Percentiles rank a stretch among this genome's conserved stretches.
Evolutionary conservation across 306 rosid species (phyloP).

Genomic region (Dryas octopetala): DNA sequence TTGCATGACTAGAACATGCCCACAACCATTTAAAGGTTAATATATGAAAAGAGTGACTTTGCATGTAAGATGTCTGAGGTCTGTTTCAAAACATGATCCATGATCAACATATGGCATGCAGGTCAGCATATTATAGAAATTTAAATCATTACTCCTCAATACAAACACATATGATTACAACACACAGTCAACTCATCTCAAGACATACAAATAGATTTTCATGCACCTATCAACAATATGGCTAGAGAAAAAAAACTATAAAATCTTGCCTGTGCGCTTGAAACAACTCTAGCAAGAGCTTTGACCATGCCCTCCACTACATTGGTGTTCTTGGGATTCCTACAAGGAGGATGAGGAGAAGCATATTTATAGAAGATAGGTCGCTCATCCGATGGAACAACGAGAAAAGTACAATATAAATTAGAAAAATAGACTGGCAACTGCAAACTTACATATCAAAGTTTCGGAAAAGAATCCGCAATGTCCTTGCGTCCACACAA

Average conservation of each 20-base stretch:
- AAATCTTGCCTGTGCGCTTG: slow-evolving; percentile 74
- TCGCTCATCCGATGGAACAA: not conserved
- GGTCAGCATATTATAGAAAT: not conserved
- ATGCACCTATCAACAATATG: slow-evolving; percentile 8
- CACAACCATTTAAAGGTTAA: not conserved
- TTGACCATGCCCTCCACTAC: slow-evolving; percentile 95
- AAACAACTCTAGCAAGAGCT: slow-evolving; percentile 93
- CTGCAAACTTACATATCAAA: slow-evolving; percentile 80
- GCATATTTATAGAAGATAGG: slow-evolving; percentile 7
- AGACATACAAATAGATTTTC: slow-evolving; percentile 3
- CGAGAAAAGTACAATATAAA: not conserved
- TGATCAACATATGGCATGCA: not conserved
- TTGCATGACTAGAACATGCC: not conserved
- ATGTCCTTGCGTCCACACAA: slow-evolving; percentile 88
- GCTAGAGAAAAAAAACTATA: not conserved
- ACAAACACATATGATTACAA: not conserved
- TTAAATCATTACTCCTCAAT: slow-evolving; percentile 8
- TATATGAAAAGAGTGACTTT: not conserved
- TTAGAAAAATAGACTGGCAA: slow-evolving; percentile 6
- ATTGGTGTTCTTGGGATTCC: slow-evolving; percentile 95
- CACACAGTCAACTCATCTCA: not conserved
- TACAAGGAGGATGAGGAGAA: slow-evolving; percentile 34
- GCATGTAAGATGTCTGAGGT: not conserved
- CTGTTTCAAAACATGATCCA: slow-evolving; percentile 9
- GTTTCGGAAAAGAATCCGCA: slow-evolving; percentile 82